Conservation (phyloP, 2,329 filamentous ascomycete species). For the Dactylonectria macrodidyma region DNA sequence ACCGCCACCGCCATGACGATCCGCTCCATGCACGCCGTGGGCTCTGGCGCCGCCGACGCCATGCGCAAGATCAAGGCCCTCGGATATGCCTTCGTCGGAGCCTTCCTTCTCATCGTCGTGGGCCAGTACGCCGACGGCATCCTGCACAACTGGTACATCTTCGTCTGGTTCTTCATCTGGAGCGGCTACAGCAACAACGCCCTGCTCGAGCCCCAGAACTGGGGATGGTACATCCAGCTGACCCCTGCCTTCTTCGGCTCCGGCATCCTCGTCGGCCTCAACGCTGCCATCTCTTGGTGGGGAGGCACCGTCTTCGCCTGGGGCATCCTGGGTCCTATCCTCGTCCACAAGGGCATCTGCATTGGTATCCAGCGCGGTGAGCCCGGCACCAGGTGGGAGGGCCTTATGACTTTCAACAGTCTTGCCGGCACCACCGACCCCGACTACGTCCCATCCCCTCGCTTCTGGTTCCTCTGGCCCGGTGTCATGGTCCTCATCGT, state of each 20-base stretch:
- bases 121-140: constrained; percentile 73
- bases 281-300: constrained; percentile 72
- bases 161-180: constrained; percentile 70
- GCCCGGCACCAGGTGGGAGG: constrained; percentile 49
- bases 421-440: constrained; percentile 49
- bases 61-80: constrained; percentile 71
- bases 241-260: constrained; percentile 75
- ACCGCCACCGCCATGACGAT: constrained; percentile 75
- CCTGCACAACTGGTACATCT: constrained; percentile 71
- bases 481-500: constrained; percentile 61
- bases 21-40: constrained; percentile 72
- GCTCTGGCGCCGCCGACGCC: constrained; percentile 65
- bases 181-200: constrained; percentile 65
- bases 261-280: constrained; percentile 65
- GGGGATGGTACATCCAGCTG: constrained; percentile 73
- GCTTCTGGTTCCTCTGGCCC: constrained; percentile 62
- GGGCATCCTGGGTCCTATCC: constrained; percentile 64
- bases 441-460: constrained; percentile 53
- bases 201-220: constrained; percentile 67
- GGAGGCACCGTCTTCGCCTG: constrained; percentile 69
- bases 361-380: constrained; percentile 58
- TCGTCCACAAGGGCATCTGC: constrained; percentile 65
- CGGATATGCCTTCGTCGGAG: constrained; percentile 63
- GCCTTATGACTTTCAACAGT: constrained; percentile 49
- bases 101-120: constrained; percentile 68